Evolutionary conservation across 208 protist species (phyloP).

Genomic region (Phytomonas francai): DNA sequence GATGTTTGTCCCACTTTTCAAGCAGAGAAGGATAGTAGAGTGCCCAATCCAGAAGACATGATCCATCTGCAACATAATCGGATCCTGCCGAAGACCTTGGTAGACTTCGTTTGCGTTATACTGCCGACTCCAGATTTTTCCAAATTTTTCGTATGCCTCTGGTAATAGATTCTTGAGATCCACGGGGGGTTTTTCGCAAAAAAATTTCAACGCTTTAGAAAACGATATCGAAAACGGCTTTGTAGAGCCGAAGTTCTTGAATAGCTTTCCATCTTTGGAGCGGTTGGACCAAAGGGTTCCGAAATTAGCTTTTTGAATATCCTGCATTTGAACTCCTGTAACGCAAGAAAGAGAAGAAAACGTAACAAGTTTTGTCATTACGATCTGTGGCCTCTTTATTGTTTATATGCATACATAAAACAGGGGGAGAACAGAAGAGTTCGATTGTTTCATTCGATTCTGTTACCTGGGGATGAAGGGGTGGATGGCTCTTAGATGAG

Average conservation of each 20-base stretch:
- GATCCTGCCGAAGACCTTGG: constrained; percentile 12
- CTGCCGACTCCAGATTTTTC: constrained; percentile 25
- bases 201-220: constrained; percentile 11
- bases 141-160: constrained; percentile 35
- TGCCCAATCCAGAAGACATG: constrained; percentile 77
- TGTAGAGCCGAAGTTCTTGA: constrained; percentile 39
- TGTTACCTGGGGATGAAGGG: too few species aligned
- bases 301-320: constrained; percentile 4
- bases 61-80: constrained; percentile 14
- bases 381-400: too few species aligned
- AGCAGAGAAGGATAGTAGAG: constrained; percentile 64
- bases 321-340: background rate
- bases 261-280: constrained; percentile 28
- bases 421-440: background rate
- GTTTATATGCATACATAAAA: background rate
- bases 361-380: background rate
- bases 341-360: background rate
- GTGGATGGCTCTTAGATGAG: too few species aligned
- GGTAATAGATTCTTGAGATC: constrained; percentile 13
- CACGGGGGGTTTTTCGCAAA: constrained; percentile 8
- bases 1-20: constrained; percentile 45
- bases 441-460: background rate
- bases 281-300: constrained; percentile 43
- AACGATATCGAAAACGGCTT: background rate
- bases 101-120: constrained; percentile 28